Base-by-base conservation (phyloP, 1,139 yeast genomes). In the Trichomonascaceae sp. region DNA sequence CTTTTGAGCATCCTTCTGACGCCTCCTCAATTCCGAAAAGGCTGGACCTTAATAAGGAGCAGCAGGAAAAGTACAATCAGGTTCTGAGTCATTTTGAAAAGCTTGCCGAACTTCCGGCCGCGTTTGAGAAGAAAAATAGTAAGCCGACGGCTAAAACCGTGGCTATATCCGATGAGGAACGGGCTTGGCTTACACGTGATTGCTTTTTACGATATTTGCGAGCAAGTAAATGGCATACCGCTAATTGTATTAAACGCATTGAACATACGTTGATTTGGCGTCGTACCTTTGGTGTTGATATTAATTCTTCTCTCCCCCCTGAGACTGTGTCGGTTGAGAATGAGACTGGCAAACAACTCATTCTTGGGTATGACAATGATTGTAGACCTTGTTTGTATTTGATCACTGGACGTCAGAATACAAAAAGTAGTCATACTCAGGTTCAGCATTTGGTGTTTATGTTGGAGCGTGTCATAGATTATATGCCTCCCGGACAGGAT, bases 401-500 rank as follows among this genome's bases (percentile, higher is more conserved):
- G 63, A 83, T 89, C 66, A 95, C 95, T 5, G 98, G 97, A 15
- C 82, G 95, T 66, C 98, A 93, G 68, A 93, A 93, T 71, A 93
- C 99, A 13, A 82, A 87, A 62, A 81, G 93, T 3, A 82, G 95
- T 1, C 84, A 85, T 55, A 80, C 87, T 62, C 99, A 93, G 67
- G 96, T 93, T 9, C 95, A 93, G 69, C 96, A 89, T 68, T 75
- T 93, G 64, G 98, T 93, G 8, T 93, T 78, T 73, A 87, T 86
- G 89, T 77, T 93, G 60, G 99, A 93, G 68, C 78, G 91, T 56
- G 93, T 86, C 38, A 90, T 91, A 53, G 95, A 89, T 66, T 85
- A 82, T 69, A 91, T 91, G 97, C 97, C 97, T 2, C 81, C 90
- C 0, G 98, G 98, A 8, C 98, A 91, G 70, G 98, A 90, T 66